Evolutionary conservation across 495 filamentous ascomycete genomes (phyloP), one percentile per base, ranked within the genome.

Genomic region (Aspergillus saccharolyticus): DNA sequence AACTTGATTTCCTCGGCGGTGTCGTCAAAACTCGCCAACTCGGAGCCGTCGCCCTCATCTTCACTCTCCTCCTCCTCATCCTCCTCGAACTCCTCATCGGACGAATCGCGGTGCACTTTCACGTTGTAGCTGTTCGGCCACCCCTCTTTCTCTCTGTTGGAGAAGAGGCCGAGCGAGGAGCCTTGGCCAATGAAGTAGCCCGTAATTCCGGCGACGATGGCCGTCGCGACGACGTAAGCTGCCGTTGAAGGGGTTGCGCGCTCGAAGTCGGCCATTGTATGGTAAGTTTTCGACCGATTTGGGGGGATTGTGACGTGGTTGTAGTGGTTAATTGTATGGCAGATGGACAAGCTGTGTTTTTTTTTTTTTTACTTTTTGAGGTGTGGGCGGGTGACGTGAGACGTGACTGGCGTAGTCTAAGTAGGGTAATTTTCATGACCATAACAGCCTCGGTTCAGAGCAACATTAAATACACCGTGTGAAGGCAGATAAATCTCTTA

Each of bases 1-100:
- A 98, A 74, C 69, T 98, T 98, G 74, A 92, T 96, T 63, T 96
- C 92, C 66, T 97, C 93, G 7, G 69, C 79, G 30, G 71, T 79
- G 19, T 74, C 71, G 58, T 77, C 70, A 55, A 79, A 78, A 30
- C 73, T 71, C 3, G 71, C 70, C 55, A 79, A 57, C 56, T 78
- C 77, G 18, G 69, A 69, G 28, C 69, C 69, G 42, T 74, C 71
- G 30, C 72, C 72, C 52, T 76, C 72, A 44, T 73, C 72, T 46
- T 66, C 66, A 33, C 70, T 72, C 17, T 71, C 72, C n/a, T 72
- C 59, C 3, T 55, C 59, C 10, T 25, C 46, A 1, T 22, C 22
- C 7, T 24, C 24, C 18, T 71, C 66, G 1, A 59, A 47, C 25
- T 68, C 70, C 47, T 78, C 76, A 53, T 78, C 74, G 4, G 74